phyloP scores from a whole-genome alignment of 495 filamentous ascomycete genomes.

The Chaetomidium leptoderma region DNA sequence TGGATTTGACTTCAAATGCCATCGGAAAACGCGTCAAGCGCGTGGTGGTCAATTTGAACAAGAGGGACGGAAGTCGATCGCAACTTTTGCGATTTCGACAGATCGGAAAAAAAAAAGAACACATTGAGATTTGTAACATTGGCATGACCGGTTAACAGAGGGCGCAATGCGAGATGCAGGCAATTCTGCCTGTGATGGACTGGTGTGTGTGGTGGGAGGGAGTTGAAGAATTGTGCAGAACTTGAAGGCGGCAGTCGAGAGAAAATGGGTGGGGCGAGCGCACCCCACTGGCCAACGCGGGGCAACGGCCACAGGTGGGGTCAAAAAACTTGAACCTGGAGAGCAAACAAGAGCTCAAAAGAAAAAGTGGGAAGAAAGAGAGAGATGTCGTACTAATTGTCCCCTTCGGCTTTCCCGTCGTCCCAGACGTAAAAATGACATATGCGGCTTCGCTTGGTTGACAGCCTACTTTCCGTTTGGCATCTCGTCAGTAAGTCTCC shows the following conservation, averaged over 20 bases:
- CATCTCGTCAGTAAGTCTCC: neutral
- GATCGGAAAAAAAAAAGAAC: neutral
- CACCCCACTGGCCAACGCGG: too few species aligned
- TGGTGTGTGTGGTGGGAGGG: too few species aligned
- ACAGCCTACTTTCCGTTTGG: slow-evolving; percentile 7
- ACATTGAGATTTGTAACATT: neutral
- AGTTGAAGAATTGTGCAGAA: too few species aligned
- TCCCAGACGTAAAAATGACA: slow-evolving; percentile 58
- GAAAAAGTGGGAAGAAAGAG: neutral
- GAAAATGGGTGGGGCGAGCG: too few species aligned
- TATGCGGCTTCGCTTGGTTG: slow-evolving; percentile 34
- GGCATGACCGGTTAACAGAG: too few species aligned
- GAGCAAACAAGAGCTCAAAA: neutral
- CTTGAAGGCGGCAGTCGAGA: too few species aligned
- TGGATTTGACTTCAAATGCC: neutral
- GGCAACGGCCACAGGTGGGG: too few species aligned
- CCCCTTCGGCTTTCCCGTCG: slow-evolving; percentile 53
- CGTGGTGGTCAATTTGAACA: too few species aligned
- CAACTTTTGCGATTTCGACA: neutral
- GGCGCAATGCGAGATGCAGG: too few species aligned
- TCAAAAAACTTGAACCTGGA: too few species aligned
- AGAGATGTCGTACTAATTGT: slow-evolving; percentile 30
- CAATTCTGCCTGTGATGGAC: too few species aligned
- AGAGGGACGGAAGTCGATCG: too few species aligned
- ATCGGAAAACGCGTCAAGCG: neutral